Conservation (phyloP, 192 early-diverging fungal species). For the Entomortierella lignicola region DNA sequence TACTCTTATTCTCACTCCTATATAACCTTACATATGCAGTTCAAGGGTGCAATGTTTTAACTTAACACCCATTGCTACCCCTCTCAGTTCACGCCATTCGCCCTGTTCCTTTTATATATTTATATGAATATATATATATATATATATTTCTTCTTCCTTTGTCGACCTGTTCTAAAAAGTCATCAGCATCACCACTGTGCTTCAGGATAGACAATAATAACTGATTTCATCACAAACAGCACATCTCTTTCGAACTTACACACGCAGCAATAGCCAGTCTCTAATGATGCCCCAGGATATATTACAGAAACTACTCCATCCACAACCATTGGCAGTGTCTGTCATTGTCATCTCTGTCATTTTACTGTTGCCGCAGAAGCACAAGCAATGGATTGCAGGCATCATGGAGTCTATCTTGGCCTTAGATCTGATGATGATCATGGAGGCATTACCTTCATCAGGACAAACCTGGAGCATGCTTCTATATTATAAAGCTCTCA, state of each 20-base stretch:
- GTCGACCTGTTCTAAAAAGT: too few species aligned
- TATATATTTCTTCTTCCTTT: too few species aligned
- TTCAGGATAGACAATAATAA: too few species aligned
- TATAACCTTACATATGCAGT: too few species aligned
- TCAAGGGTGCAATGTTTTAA: too few species aligned
- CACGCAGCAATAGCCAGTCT: neutral
- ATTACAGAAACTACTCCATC: slow-evolving; percentile 41
- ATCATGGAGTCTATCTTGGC: slow-evolving; percentile 21
- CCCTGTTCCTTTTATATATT: too few species aligned
- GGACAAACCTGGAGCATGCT: slow-evolving; percentile 13
- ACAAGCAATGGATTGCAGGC: slow-evolving; percentile 19
- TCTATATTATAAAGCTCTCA: neutral
- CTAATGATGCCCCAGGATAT: slow-evolving; percentile 43
- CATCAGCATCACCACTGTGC: too few species aligned
- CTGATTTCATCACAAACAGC: neutral
- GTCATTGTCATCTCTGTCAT: slow-evolving; percentile 29
- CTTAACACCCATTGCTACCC: too few species aligned
- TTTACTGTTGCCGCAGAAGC: slow-evolving; percentile 25
- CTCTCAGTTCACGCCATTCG: too few species aligned
- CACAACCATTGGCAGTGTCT: slow-evolving; percentile 35
- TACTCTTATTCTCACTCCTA: too few species aligned
- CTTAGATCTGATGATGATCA: slow-evolving; percentile 15
- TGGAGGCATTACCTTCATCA: slow-evolving; percentile 24
- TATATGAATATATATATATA: too few species aligned
- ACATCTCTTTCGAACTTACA: neutral